Conservation (phyloP, 1,284 basidiomycete genomes). For the Cystobasidiaceae sp. region DNA sequence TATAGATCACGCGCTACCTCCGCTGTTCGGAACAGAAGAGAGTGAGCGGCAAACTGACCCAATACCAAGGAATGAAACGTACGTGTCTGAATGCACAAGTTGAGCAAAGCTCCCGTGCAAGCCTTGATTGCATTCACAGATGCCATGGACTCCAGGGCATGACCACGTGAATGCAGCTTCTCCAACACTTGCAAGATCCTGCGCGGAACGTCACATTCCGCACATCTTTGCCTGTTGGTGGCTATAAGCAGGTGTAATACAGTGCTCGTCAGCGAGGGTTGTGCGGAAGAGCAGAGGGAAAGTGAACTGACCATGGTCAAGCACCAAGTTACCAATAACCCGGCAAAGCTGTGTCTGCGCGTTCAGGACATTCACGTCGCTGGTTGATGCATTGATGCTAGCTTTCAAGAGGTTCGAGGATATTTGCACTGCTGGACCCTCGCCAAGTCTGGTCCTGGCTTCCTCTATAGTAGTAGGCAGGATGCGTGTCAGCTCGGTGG, state of each 20-base stretch:
- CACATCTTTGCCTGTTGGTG: constrained; percentile 12
- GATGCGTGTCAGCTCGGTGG: too few species aligned
- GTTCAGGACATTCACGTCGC: neutral
- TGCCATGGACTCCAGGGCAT: neutral
- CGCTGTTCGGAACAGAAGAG: neutral
- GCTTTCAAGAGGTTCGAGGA: neutral
- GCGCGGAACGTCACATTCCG: neutral
- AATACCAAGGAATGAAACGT: neutral
- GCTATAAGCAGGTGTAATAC: neutral
- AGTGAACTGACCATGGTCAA: constrained; percentile 22
- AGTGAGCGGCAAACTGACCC: neutral
- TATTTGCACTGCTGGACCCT: neutral
- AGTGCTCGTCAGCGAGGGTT: neutral
- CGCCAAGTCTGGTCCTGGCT: too few species aligned
- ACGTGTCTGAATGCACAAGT: constrained; percentile 28
- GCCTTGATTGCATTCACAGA: constrained; percentile 17
- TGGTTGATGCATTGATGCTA: neutral
- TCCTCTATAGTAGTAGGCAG: too few species aligned
- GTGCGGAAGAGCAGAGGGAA: too few species aligned
- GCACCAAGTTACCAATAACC: constrained; percentile 17
- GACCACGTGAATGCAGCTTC: neutral
- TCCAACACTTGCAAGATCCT: constrained; percentile 2
- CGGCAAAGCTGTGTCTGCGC: constrained; percentile 27
- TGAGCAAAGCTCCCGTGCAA: constrained; percentile 21
- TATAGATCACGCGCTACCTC: neutral